Percentiles rank a stretch among this genome's conserved stretches.
Conservation (phyloP, 306 rosid species). For the Mimosa pudica region DNA sequence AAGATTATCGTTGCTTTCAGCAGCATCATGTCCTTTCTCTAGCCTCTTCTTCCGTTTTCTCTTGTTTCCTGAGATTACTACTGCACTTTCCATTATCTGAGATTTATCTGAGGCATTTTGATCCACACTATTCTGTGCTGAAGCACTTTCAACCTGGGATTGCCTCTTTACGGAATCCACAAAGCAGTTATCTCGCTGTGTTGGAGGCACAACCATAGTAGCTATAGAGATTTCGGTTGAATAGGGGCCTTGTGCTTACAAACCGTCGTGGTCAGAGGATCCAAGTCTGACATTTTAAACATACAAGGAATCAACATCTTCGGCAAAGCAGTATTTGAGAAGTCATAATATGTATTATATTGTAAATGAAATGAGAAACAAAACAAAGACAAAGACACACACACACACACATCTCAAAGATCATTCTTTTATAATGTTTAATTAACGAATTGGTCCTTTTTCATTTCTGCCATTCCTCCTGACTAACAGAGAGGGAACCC, state of each 20-base stretch:
- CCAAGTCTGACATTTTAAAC: not conserved
- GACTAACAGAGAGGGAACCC: not conserved
- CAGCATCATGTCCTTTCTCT: not conserved
- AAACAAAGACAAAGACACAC: not conserved
- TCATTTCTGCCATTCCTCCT: not conserved
- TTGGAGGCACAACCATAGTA: slow-evolving; percentile 8
- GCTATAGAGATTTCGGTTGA: slow-evolving; percentile 15
- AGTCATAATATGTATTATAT: not conserved
- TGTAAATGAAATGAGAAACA: not conserved
- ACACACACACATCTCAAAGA: not conserved
- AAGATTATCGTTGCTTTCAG: slow-evolving; percentile 20
- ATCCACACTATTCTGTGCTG: not conserved
- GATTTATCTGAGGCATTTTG: not conserved
- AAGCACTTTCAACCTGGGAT: not conserved
- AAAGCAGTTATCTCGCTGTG: not conserved
- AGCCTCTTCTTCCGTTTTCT: not conserved
- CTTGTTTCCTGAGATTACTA: not conserved
- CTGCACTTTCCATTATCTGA: not conserved
- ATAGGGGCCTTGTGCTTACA: not conserved
- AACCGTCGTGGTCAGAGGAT: not conserved
- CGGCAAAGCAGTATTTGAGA: not conserved
- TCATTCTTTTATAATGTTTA: not conserved
- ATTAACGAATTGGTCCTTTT: not conserved
- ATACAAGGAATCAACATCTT: not conserved
- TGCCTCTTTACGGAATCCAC: not conserved